These are phyloP conservation scores for Babesia microti DNA, from an alignment of 169 alveolate species.

Conservation along the genomic window DNA sequence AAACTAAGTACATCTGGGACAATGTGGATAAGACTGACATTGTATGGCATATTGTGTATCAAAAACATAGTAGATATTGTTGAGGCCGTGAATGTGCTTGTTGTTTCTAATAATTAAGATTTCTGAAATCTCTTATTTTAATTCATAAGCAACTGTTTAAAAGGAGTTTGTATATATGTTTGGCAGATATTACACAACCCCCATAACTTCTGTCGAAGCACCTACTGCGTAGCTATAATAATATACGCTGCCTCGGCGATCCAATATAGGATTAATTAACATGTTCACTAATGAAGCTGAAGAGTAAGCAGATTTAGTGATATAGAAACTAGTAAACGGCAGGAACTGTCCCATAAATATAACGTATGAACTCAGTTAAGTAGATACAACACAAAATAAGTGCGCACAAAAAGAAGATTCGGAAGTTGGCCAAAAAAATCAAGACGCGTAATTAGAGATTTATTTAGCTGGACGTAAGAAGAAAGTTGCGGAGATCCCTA, in stretches of 20 bases:
- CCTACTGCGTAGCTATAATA: too few relatives aligned
- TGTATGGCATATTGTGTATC: too few relatives aligned
- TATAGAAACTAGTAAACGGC: slow-evolving; percentile 44
- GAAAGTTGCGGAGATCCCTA: slow-evolving; percentile 44
- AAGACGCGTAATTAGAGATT: slow-evolving; percentile 8
- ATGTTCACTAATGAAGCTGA: slow-evolving; percentile 34
- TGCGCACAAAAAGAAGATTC: slow-evolving; percentile 40
- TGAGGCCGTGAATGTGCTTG: neutral
- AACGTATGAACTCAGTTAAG: slow-evolving; percentile 14
- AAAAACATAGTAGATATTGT: too few relatives aligned
- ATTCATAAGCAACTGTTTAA: neutral
- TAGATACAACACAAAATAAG: slow-evolving; percentile 44
- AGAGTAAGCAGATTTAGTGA: slow-evolving; percentile 17
- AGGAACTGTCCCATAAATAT: slow-evolving; percentile 39
- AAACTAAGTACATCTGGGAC: too few relatives aligned
- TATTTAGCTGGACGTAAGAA: slow-evolving; percentile 6
- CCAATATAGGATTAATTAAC: too few relatives aligned
- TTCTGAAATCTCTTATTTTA: neutral
- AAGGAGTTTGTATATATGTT: neutral
- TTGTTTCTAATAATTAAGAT: neutral
- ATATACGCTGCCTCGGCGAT: too few relatives aligned
- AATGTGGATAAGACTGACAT: too few relatives aligned
- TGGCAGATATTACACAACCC: neutral
- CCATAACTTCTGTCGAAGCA: too few relatives aligned
- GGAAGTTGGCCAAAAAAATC: slow-evolving; percentile 26